A percentile compares a stretch with the other conserved stretches of the same genome.
These are phyloP conservation scores for Trichoderma guizhouense DNA, from an alignment of 2,329 filamentous ascomycete genomes.

Conservation along the genomic window DNA sequence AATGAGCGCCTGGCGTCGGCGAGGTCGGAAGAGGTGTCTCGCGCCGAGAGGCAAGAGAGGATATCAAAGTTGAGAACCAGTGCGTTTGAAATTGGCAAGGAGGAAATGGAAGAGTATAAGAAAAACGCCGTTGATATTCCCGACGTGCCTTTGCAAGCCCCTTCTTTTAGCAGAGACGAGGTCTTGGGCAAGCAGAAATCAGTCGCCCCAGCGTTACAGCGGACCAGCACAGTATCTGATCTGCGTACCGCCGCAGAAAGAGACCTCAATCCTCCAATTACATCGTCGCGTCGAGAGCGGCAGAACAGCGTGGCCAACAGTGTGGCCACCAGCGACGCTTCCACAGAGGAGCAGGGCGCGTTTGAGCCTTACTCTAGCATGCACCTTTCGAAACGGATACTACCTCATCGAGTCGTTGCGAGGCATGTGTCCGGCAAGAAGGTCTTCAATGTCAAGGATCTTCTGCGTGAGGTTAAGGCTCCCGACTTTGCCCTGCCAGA, in stretches of 20 bases:
- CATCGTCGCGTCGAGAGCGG: not conserved
- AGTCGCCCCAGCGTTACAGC: slow-evolving; percentile 33
- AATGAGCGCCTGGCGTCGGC: slow-evolving; percentile 80
- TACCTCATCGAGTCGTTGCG: slow-evolving; percentile 76
- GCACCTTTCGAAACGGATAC: slow-evolving; percentile 76
- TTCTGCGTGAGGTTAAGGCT: slow-evolving; percentile 76
- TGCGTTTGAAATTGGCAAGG: slow-evolving; percentile 54
- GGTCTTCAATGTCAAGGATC: slow-evolving; percentile 71
- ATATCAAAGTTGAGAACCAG: slow-evolving; percentile 53
- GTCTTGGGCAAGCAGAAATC: slow-evolving; percentile 42
- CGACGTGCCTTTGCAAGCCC: slow-evolving; percentile 44
- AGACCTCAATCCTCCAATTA: not conserved
- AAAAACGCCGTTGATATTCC: slow-evolving; percentile 54
- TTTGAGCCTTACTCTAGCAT: slow-evolving; percentile 86
- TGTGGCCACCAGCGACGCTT: slow-evolving; percentile 23
- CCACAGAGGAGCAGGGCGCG: slow-evolving; percentile 39
- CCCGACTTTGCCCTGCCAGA: slow-evolving; percentile 80
- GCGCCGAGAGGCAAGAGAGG: slow-evolving; percentile 49
- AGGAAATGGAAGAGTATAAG: slow-evolving; percentile 60
- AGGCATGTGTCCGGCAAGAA: slow-evolving; percentile 77
- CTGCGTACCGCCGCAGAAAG: slow-evolving; percentile 23
- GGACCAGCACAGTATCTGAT: slow-evolving; percentile 44
- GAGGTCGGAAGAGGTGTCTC: slow-evolving; percentile 52
- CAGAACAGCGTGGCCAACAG: slow-evolving; percentile 22
- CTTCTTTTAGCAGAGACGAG: slow-evolving; percentile 62